Conservation (phyloP, 1,284 basidiomycete species). For the Laetiporus sulphureus region DNA sequence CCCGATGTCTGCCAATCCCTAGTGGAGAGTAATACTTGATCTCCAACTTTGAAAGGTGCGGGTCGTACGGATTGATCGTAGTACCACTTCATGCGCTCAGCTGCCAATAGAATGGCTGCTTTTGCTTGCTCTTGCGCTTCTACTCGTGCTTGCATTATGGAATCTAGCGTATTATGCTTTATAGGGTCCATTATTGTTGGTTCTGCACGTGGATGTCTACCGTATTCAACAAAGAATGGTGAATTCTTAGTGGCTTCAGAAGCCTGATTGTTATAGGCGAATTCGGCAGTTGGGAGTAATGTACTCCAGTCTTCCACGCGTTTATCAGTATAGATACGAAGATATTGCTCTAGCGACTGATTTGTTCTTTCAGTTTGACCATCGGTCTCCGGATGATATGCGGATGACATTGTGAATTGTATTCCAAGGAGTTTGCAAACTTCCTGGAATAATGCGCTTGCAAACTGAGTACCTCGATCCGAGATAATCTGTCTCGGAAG, state of each 20-base stretch:
- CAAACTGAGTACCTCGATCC: constrained; percentile 33
- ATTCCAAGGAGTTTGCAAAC: constrained; percentile 26
- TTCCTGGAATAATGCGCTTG: constrained; percentile 33
- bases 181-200: neutral
- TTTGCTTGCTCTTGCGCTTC: neutral
- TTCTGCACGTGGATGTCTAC: neutral
- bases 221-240: neutral
- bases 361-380: constrained; percentile 26
- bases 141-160: neutral
- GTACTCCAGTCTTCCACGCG: constrained; percentile 7
- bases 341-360: constrained; percentile 30
- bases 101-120: neutral
- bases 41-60: neutral
- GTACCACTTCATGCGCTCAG: neutral
- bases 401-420: constrained; percentile 10
- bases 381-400: constrained; percentile 35
- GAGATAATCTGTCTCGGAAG: constrained; percentile 27
- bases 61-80: neutral
- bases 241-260: neutral
- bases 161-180: neutral
- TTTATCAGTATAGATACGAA: constrained; percentile 30
- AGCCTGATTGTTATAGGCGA: constrained; percentile 1
- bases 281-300: neutral
- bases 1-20: neutral
- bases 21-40: neutral